Evolutionary conservation across 2,329 filamentous ascomycete genomes (phyloP), one percentile per base, ranked within the genome.

Genomic region (Acephala macrosclerotiorum): DNA sequence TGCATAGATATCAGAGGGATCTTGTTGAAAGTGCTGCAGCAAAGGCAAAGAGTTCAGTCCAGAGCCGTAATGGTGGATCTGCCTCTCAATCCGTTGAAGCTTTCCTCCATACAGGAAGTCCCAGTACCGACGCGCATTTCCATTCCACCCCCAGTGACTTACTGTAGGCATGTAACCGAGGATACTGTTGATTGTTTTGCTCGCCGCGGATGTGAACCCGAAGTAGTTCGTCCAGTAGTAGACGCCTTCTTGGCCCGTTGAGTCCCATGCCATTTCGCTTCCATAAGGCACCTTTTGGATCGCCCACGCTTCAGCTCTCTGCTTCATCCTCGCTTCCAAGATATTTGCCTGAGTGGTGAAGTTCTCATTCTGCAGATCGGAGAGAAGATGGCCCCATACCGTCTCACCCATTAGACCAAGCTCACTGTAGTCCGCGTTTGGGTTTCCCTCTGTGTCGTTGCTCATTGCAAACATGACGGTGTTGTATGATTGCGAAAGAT

Each of bases 191-290:
- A 88, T 77, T 0, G 90, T 83, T 69, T 87, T 88, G 1, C 73
- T 73, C 0, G 78, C 80, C 0, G 84, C 84, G 0, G 71, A 71
- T 0, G 75, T 75, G 56, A 83, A 78, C 1, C 81, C 81, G 71
- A 88, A 88, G 70, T 87, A 83, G 58, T 57, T 82, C 6, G 81
- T 78, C 85, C 86, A 88, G 66, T 85, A 85, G 66, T 87, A 89
- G 0, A 89, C 84, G 0, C 86, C 86, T 72, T 89, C 86, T 67
- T 89, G 86, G 0, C 85, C 86, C 0, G 86, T 89, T 0, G 83
- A 87, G 64, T 89, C 87, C 87, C 87, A 89, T 0, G 85, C 82
- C 84, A 87, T 86, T 72, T 89, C 87, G 59, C 84, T 87, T 0
- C 85, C 86, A 66, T 83, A 89, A 0, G 87, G 87, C 5, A 85